Percentiles rank a stretch among this genome's conserved stretches.
phyloP scores from a whole-genome alignment of 345 rosid species.

The Populus nigra region DNA sequence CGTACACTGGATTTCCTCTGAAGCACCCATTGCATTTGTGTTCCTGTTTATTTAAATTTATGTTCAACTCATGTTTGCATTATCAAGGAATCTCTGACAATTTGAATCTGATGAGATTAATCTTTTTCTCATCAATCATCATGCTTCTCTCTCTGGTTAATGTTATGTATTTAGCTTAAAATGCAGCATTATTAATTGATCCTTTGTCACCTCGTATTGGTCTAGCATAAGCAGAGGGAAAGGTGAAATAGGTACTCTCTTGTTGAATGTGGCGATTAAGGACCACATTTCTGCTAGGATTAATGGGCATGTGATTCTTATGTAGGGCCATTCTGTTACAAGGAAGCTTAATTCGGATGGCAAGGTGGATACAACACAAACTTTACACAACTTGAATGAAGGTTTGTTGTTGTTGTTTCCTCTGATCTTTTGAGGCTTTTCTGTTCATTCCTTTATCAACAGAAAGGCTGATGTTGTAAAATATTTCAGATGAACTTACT shows the following conservation, averaged over 20 bases:
- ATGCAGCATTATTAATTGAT: neutral
- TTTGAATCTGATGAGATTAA: neutral
- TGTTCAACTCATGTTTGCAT: neutral
- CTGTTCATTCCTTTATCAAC: neutral
- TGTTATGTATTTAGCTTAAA: neutral
- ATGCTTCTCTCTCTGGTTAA: neutral
- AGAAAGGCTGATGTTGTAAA: neutral
- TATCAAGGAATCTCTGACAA: neutral
- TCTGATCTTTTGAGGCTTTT: neutral
- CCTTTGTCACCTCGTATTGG: neutral
- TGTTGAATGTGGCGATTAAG: neutral
- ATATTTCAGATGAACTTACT: slow-evolving; percentile 51
- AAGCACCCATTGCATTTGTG: neutral
- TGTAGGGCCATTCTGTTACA: slow-evolving; percentile 74
- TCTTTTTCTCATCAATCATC: neutral
- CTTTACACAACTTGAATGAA: slow-evolving; percentile 70
- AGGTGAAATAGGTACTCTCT: neutral
- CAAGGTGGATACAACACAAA: slow-evolving; percentile 69
- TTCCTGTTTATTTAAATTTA: too few species aligned
- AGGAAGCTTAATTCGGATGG: slow-evolving; percentile 73
- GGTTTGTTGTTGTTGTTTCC: slow-evolving; percentile 35
- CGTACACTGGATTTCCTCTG: neutral
- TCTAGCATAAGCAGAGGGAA: too few species aligned
- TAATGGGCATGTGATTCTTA: slow-evolving; percentile 11
- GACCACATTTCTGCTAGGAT: neutral